Conservation (phyloP, 345 rosid genomes). For the Corchorus olitorius region DNA sequence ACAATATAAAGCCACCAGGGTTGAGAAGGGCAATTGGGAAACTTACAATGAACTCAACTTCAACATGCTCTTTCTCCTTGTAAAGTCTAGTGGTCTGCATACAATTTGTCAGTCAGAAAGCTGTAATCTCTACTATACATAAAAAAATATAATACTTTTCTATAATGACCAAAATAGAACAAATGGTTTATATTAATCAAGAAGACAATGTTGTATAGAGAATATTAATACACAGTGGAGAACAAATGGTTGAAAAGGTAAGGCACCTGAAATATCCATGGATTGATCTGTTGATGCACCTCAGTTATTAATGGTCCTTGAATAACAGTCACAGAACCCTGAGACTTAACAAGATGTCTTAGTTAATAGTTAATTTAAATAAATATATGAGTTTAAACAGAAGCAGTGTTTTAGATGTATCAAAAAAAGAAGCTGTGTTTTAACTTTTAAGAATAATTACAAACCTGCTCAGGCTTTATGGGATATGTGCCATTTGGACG, state of each 20-base stretch:
- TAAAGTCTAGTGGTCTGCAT: slow-evolving; percentile 76
- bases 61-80: slow-evolving; percentile 89
- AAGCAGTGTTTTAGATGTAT: slow-evolving; percentile 6
- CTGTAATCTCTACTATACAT: background rate
- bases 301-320: slow-evolving; percentile 80
- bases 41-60: slow-evolving; percentile 91
- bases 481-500: slow-evolving; percentile 85
- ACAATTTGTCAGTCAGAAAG: slow-evolving; percentile 17
- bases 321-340: slow-evolving; percentile 68
- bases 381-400: slow-evolving; percentile 6
- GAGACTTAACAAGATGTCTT: slow-evolving; percentile 31
- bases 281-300: slow-evolving; percentile 78
- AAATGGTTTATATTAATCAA: background rate
- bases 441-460: slow-evolving; percentile 25
- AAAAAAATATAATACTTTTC: no score
- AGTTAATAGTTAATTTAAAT: slow-evolving; percentile 13
- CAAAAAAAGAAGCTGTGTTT: no score
- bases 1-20: background rate
- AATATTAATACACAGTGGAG: background rate
- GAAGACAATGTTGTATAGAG: slow-evolving; percentile 15
- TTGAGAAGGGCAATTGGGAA: slow-evolving; percentile 15
- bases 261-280: slow-evolving; percentile 88
- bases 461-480: slow-evolving; percentile 71
- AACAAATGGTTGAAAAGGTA: slow-evolving; percentile 17
- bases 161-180: no score